phyloP scores from a whole-genome alignment of 805 yeast species.

The Starmerella apis region DNA sequence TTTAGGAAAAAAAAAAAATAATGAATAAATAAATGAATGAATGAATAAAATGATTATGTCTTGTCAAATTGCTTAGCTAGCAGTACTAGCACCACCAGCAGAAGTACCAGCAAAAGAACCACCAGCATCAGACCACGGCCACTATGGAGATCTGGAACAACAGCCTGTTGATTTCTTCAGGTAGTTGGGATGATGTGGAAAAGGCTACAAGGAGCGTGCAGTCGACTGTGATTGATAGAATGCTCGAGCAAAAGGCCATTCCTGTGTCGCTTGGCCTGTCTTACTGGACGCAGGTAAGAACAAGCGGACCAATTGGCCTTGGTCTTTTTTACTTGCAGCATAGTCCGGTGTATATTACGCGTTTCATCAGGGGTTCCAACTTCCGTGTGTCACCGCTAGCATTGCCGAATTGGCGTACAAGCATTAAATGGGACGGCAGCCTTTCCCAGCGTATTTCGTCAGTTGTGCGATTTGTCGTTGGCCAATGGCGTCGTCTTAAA shows the following conservation, averaged over 20 bases:
- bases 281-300: conserved; percentile 21
- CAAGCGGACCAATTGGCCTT: conserved; percentile 2
- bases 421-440: background rate
- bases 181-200: conserved; percentile 25
- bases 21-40: too few relatives aligned
- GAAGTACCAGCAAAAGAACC: too few relatives aligned
- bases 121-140: background rate
- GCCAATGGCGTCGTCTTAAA: conserved; percentile 4
- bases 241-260: conserved; percentile 19
- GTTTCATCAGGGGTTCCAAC: background rate
- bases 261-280: conserved; percentile 21
- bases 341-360: conserved; percentile 10
- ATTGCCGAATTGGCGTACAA: background rate
- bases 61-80: conserved; percentile 3
- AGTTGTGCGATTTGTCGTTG: background rate
- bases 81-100: too few relatives aligned
- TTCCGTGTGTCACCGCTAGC: background rate
- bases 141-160: conserved; percentile 22
- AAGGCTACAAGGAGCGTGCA: conserved; percentile 22
- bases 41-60: too few relatives aligned
- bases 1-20: too few relatives aligned
- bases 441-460: background rate
- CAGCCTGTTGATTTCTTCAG: conserved; percentile 21
- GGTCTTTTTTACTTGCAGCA: conserved; percentile 21
- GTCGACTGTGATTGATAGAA: conserved; percentile 9